Conservation (phyloP, 306 rosid genomes). For the Luffa acutangula region DNA sequence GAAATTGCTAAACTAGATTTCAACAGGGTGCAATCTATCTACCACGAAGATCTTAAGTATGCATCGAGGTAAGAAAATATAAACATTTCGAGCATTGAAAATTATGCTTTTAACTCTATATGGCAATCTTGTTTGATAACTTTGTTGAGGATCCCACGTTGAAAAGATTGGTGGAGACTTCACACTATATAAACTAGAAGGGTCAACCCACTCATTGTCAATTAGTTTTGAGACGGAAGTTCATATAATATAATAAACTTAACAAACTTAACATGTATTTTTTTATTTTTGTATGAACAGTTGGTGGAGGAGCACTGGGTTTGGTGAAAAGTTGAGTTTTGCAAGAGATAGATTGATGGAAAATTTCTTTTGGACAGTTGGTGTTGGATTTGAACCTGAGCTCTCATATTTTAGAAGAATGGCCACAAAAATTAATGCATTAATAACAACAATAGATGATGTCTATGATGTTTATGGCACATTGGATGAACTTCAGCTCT, state of each 20-base stretch:
- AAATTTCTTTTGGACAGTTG: slow-evolving; percentile 10
- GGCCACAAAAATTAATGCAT: not conserved
- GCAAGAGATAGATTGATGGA: not conserved
- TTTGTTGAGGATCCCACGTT: too few relatives aligned
- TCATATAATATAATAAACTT: too few relatives aligned
- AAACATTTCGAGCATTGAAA: too few relatives aligned
- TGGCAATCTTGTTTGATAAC: too few relatives aligned
- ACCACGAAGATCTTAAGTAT: not conserved
- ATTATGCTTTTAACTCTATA: too few relatives aligned
- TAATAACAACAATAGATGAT: slow-evolving; percentile 4
- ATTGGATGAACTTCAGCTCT: not conserved
- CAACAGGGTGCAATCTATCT: not conserved
- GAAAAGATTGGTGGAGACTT: too few relatives aligned
- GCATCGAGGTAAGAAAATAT: not conserved
- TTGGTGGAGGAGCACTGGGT: not conserved
- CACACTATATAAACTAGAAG: too few relatives aligned
- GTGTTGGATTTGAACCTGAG: not conserved
- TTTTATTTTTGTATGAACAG: not conserved
- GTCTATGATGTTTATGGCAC: not conserved
- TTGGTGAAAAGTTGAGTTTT: not conserved
- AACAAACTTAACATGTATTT: too few relatives aligned
- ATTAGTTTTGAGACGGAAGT: too few relatives aligned
- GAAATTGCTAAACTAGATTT: not conserved
- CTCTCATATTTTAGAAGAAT: slow-evolving; percentile 2
- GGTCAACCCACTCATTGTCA: too few relatives aligned